Evolutionary conservation across 805 yeast genomes (phyloP).

Genomic region (Maudiozyma turicensis): DNA sequence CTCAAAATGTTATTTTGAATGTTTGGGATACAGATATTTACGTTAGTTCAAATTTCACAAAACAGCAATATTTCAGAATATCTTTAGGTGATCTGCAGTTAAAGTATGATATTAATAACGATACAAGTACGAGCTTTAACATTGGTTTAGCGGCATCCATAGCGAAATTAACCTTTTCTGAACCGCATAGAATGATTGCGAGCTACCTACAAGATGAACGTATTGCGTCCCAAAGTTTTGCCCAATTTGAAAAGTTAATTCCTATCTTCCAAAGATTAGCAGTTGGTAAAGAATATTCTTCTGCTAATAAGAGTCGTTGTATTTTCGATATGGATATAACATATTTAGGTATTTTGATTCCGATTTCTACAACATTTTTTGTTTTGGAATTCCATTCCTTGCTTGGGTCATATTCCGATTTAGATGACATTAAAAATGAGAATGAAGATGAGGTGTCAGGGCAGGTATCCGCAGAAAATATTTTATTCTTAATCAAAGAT

Average conservation of each 20-base stretch:
- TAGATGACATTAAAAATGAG: not conserved
- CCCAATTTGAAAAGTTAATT: slow-evolving; percentile 8
- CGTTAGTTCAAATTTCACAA: slow-evolving; percentile 20
- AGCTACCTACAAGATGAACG: slow-evolving; percentile 23
- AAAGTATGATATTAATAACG: slow-evolving; percentile 2
- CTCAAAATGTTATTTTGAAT: slow-evolving; percentile 11
- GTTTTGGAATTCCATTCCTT: slow-evolving; percentile 22
- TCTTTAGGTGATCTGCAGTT: slow-evolving; percentile 18
- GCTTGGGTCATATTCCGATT: slow-evolving; percentile 13
- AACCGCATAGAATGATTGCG: slow-evolving; percentile 19
- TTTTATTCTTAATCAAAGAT: slow-evolving; percentile 25
- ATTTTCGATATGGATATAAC: slow-evolving; percentile 14
- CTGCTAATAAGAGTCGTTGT: slow-evolving; percentile 8
- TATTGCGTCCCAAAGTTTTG: slow-evolving; percentile 14
- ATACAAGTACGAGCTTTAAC: slow-evolving; percentile 3
- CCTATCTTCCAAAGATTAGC: not conserved
- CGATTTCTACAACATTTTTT: slow-evolving; percentile 20
- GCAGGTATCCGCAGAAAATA: slow-evolving; percentile 21
- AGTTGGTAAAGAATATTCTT: not conserved
- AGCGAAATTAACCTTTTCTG: slow-evolving; percentile 21
- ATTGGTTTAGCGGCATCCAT: slow-evolving; percentile 12
- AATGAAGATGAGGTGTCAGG: slow-evolving; percentile 13
- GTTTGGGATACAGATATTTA: slow-evolving; percentile 19
- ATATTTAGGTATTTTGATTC: slow-evolving; percentile 24
- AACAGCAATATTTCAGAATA: slow-evolving; percentile 20